Percentiles rank a stretch among this genome's conserved stretches.
Evolutionary conservation across 176 grass and related monocot species (phyloP).

Genomic region (Oryza nivara): DNA sequence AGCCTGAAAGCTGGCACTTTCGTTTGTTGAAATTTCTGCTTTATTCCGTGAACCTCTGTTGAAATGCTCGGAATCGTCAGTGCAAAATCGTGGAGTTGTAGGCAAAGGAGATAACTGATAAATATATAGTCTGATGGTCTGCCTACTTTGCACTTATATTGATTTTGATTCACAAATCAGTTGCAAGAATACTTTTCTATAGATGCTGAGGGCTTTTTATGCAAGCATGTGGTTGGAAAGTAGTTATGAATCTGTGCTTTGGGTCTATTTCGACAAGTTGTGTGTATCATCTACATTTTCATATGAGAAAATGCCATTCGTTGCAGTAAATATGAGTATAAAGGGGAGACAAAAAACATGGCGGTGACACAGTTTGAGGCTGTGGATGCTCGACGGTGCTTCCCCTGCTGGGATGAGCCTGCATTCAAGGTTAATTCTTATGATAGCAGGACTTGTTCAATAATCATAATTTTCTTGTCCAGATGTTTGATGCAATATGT

Average conservation of each 20-base stretch:
- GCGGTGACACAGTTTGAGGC: slow-evolving; percentile 84
- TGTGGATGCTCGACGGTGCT: slow-evolving; percentile 78
- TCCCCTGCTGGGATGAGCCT: slow-evolving; percentile 94
- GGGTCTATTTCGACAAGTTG: not conserved
- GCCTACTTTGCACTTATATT: not conserved
- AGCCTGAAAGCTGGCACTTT: not conserved
- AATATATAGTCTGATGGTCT: not conserved
- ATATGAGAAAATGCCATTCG: slow-evolving; percentile 13
- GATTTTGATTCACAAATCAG: not conserved
- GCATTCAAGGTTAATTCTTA: slow-evolving; percentile 65
- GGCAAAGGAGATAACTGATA: not conserved
- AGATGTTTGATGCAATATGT: slow-evolving; percentile 4
- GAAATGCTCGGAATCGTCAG: not conserved
- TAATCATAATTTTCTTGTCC: not conserved
- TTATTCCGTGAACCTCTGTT: not conserved
- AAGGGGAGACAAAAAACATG: slow-evolving; percentile 67
- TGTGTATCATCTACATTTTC: not conserved
- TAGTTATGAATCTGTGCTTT: not conserved
- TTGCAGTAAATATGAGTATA: slow-evolving; percentile 61
- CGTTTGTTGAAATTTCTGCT: not conserved
- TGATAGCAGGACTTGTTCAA: not conserved
- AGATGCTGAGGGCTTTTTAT: not conserved
- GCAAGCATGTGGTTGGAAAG: not conserved
- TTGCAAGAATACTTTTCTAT: not conserved
- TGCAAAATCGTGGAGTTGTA: not conserved